Base-by-base conservation (phyloP, 1,139 yeast genomes). In the Hyphopichia buzzinii region DNA sequence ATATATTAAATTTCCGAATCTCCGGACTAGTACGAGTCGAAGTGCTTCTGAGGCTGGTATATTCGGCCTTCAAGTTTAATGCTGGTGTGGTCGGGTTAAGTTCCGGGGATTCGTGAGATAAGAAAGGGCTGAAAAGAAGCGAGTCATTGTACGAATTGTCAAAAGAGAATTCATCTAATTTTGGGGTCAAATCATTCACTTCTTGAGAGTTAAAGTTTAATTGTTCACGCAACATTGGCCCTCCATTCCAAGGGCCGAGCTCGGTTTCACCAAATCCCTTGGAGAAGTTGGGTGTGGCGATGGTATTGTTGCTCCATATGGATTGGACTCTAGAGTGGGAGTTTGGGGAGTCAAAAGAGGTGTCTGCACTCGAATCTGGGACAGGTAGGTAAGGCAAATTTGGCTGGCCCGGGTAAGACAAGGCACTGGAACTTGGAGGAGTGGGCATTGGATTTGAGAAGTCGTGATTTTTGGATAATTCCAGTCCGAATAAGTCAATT, bases 1-100 rank as follows among this genome's bases (percentile, higher is more conserved):
- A 58, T 3, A 55, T 48, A 39, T 58, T 58, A 6, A 11, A 27
- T 8, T 14, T 21, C 10, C 35, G 34, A 12, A 24, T 8, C 8
- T 21, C 29, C 10, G 35, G 17, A 21, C 12, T 19, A 12, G 36
- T 13, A 24, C 26, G 10, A 14, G 14, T 19, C 13, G 11, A 19
- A 11, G 29, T 21, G 12, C 15, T 22, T 10, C 11, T 6, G 10
- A 19, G 23, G 8, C 8, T 19, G 10, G 23, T 19, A 10, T 19
- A 19, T 10, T 19, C 23, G 23, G 8, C 23, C 23, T 19, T 19
- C 23, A 19, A 19, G 8, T 6, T 7, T 6, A 19, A 7, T 7
- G 6, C 10, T 6, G 6, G 23, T 6, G 23, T 19, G 23, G 23
- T 19, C 10, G 23, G 23, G 8, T 19, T 21, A 33, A 21, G 4